Evolutionary conservation across 257 asterid genomes (phyloP).

Genomic region (Solanum medicagineum): DNA sequence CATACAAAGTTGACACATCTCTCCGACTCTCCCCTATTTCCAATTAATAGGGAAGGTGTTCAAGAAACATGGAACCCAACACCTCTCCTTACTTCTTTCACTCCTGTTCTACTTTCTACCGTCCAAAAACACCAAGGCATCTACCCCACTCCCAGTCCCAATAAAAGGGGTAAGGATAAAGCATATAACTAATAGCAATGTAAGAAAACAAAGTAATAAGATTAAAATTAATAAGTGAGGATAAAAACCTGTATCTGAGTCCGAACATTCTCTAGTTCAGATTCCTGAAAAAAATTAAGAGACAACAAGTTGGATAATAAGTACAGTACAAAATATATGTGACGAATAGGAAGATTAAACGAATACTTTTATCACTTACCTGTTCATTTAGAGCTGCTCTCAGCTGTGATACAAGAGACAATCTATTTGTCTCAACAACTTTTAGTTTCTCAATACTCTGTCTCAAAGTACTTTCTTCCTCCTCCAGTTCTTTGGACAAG

Average conservation of each 20-base stretch:
- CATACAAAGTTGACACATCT: not conserved
- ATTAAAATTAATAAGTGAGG: not conserved
- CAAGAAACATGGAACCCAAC: not conserved
- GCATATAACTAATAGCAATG: not conserved
- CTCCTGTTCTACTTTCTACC: not conserved
- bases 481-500: constrained; percentile 60
- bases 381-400: constrained; percentile 66
- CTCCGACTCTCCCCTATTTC: not conserved
- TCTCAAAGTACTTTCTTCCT: constrained; percentile 51
- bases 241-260: constrained; percentile 72
- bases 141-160: no score
- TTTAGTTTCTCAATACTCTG: constrained; percentile 64
- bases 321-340: not conserved
- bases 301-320: not conserved
- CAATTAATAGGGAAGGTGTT: not conserved
- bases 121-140: not conserved
- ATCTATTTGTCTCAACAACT: constrained; percentile 59
- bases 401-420: constrained; percentile 55
- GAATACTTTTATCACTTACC: constrained; percentile 21
- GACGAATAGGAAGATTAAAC: not conserved
- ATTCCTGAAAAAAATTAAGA: constrained; percentile 42
- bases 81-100: not conserved
- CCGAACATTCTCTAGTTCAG: constrained; percentile 80
- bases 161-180: not conserved
- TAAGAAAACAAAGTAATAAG: not conserved